phyloP scores from a whole-genome alignment of 306 rosid genomes.

The Pterocarpus santalinus region DNA sequence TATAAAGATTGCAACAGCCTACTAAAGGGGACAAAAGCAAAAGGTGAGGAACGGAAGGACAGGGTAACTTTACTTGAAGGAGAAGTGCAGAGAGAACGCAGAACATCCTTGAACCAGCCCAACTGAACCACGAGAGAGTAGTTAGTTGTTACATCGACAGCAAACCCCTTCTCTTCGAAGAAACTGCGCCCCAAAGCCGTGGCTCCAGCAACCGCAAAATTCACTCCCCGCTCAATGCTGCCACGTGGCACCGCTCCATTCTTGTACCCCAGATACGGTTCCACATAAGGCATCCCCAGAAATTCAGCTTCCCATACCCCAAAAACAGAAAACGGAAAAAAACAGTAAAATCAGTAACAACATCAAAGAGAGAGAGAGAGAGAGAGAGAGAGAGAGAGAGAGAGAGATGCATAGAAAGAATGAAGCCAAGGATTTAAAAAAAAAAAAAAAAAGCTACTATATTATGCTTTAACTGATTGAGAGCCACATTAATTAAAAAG shows the following conservation, averaged over 20 bases:
- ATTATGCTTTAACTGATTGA: no score
- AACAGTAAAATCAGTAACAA: neutral
- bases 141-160: conserved; percentile 31
- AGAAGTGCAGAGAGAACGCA: conserved; percentile 59
- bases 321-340: neutral
- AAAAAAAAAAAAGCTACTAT: no score
- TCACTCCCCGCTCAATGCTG: conserved; percentile 51
- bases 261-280: conserved; percentile 55
- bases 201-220: conserved; percentile 73
- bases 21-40: neutral
- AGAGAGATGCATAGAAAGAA: neutral
- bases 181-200: conserved; percentile 54
- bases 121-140: conserved; percentile 61
- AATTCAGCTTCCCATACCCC: conserved; percentile 51
- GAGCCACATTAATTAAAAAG: no score
- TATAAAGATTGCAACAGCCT: neutral
- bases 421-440: neutral
- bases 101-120: conserved; percentile 59
- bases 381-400: neutral
- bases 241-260: conserved; percentile 13
- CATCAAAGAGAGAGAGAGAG: neutral
- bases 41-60: conserved; percentile 47
- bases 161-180: conserved; percentile 53
- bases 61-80: conserved; percentile 57
- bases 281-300: conserved; percentile 56